phyloP scores from a whole-genome alignment of 176 grass and related monocot species.

The Neostapfia colusana region DNA sequence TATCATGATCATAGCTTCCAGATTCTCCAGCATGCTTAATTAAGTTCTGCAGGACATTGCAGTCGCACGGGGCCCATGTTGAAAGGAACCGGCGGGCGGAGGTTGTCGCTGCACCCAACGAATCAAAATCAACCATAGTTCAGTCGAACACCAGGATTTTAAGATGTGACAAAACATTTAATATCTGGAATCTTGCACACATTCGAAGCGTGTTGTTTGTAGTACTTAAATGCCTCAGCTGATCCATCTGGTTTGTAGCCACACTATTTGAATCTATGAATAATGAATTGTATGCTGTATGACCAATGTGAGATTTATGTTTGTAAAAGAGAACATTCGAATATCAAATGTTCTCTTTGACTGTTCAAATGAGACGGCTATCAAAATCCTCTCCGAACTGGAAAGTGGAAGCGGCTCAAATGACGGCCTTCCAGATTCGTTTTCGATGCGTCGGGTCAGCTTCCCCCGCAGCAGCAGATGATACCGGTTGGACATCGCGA shows the following conservation, averaged over 20 bases:
- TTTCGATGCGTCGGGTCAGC: neutral
- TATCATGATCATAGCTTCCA: neutral
- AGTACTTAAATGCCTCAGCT: neutral
- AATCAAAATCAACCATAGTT: neutral
- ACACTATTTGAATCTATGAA: neutral
- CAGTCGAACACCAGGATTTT: neutral
- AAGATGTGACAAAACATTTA: neutral
- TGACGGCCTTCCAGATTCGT: constrained; percentile 6
- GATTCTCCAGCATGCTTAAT: neutral
- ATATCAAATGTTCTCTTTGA: neutral
- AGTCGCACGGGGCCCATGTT: neutral
- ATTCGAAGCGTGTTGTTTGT: constrained; percentile 9
- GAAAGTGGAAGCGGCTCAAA: neutral
- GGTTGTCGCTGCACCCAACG: neutral
- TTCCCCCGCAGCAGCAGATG: neutral
- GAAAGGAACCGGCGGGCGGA: neutral
- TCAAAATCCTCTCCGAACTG: neutral
- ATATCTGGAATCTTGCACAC: neutral
- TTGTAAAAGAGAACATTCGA: neutral
- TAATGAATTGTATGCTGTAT: neutral
- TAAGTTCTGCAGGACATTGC: constrained; percentile 21
- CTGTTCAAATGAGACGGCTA: neutral
- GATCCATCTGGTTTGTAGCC: neutral
- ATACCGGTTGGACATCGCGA: neutral
- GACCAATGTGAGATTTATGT: neutral